These are phyloP conservation scores for Crepidotus variabilis DNA, from an alignment of 768 basidiomycete species.

Conservation along the genomic window DNA sequence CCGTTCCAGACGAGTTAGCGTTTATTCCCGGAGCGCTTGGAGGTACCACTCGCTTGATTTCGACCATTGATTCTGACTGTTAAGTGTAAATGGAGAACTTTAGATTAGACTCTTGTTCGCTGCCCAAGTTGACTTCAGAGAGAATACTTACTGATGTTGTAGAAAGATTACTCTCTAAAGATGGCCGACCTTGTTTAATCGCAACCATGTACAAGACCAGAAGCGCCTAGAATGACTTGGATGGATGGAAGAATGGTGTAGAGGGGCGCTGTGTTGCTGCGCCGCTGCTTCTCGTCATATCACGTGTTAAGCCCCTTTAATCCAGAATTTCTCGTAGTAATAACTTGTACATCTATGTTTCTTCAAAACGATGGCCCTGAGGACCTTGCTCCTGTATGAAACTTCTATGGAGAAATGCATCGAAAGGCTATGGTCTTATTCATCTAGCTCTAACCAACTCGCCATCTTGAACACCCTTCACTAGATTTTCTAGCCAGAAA, in stretches of 20 bases:
- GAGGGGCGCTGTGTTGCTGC: not conserved
- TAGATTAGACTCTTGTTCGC: not conserved
- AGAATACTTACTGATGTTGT: not conserved
- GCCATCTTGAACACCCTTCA: no score
- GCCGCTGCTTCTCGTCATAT: no score
- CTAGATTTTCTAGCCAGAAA: no score
- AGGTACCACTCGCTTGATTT: slow-evolving; percentile 52
- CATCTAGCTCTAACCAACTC: no score
- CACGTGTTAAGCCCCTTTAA: no score
- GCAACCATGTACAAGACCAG: not conserved
- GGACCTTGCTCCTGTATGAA: no score
- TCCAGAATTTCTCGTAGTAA: no score
- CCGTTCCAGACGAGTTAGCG: slow-evolving; percentile 1
- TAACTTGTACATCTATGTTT: no score
- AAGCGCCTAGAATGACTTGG: slow-evolving; percentile 1
- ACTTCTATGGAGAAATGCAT: no score
- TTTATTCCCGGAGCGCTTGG: slow-evolving; percentile 5
- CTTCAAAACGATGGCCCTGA: no score
- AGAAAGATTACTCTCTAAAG: slow-evolving; percentile 7
- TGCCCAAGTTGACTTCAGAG: not conserved
- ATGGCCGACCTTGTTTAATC: not conserved
- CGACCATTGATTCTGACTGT: slow-evolving; percentile 69
- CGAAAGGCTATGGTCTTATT: no score
- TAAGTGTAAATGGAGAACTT: not conserved
- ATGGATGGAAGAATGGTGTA: not conserved